Evolutionary conservation across 1,139 yeast species (phyloP).

Genomic region (Blastobotrys serpentis): DNA sequence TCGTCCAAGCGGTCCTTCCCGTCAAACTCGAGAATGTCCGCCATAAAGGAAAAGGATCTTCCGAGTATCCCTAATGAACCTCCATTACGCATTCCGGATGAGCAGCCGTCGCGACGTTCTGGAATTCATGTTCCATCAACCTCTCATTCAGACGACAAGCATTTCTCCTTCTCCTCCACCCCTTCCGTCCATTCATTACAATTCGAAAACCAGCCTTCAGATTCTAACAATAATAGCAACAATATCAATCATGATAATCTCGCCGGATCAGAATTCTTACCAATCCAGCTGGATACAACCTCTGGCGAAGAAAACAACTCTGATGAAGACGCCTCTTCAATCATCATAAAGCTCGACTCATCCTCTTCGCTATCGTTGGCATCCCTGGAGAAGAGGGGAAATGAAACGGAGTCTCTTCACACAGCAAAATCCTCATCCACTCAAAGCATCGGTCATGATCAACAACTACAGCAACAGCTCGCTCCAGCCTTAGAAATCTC

Average conservation of each 20-base stretch:
- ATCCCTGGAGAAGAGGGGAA: background rate
- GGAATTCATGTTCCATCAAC: constrained; percentile 5
- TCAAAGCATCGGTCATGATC: background rate
- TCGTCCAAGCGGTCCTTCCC: constrained; percentile 8
- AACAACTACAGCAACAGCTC: background rate
- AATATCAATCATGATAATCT: background rate
- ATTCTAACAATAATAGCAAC: background rate
- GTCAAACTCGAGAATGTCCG: constrained; percentile 13
- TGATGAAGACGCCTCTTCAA: constrained; percentile 2
- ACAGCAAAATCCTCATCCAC: constrained; percentile 7
- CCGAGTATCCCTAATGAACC: constrained; percentile 31
- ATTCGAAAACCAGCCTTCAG: background rate
- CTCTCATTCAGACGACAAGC: background rate
- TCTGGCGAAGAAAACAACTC: background rate
- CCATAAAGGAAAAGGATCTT: constrained; percentile 28
- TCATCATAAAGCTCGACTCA: constrained; percentile 6
- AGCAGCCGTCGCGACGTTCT: constrained; percentile 7
- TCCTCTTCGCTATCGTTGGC: constrained; percentile 5
- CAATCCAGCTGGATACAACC: constrained; percentile 5
- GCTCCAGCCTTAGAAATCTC: constrained; percentile 1
- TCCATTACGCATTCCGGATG: constrained; percentile 8
- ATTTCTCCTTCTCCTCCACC: constrained; percentile 8
- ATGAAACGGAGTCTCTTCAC: constrained; percentile 4
- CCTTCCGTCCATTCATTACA: constrained; percentile 4
- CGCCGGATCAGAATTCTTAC: background rate